Evolutionary conservation across 352 stramenopile species (phyloP), one percentile per base, ranked within the genome.

Genomic region (Phytophthora tubulina): DNA sequence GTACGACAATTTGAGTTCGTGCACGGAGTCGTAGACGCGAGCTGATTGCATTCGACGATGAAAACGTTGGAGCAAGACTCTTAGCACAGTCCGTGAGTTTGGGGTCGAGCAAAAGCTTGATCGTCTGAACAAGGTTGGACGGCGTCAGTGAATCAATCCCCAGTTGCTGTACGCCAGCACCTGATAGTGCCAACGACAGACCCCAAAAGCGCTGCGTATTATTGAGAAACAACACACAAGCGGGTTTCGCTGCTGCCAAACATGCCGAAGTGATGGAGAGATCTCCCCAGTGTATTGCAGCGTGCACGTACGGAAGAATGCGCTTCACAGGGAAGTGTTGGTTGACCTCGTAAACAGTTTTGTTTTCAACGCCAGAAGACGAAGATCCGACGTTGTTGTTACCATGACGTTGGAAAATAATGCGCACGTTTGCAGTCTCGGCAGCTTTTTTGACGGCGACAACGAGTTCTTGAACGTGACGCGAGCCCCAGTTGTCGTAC

Each of bases 171-270:
- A 71, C 66, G 0, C 42, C 86, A 65, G 27, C 50, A 3, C 50
- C 50, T 10, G 50, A 57, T 10, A 44, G n/a, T 6, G 32, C 50
- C 21, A 57, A 57, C 14, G 32, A 32, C 33, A 45, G 50, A 8
- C 50, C n/a, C 50, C 50, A 57, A 15, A 57, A 32, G 4, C 3
- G 50, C 33, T 57, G 50, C 17, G n/a, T 57, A 27, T 15, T 33
- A 31, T 21, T 57, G 88, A 88, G 77, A 89, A 93, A 67, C 96
- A 97, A 21, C 77, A 97, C 76, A 55, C 93, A 83, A 11, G 85
- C 94, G 6, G 93, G 90, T 32, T 95, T 87, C 3, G 86, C 90
- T 49, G 83, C 80, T 11, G 87, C 63, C 0, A 98, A 74, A 14
- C 86, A 89, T 27, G 89, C 87, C 5, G 88, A 86, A 5, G 83